Conservation (phyloP, 352 stramenopile genomes). For the Albugo candida region DNA sequence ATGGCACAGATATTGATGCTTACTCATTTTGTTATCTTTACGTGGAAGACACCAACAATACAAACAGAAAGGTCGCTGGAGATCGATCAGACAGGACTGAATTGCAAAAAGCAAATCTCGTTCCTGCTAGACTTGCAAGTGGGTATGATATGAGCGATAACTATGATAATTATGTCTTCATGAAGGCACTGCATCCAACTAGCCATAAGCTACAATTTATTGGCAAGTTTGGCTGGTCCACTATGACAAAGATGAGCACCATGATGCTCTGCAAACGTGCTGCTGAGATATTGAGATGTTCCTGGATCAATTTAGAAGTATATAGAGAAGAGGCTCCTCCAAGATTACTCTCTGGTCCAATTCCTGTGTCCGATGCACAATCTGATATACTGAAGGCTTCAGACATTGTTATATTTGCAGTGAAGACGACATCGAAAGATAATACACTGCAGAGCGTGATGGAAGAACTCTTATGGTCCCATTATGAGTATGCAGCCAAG, state of each 20-base stretch:
- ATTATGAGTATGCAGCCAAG: constrained; percentile 19
- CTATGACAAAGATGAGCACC: constrained; percentile 13
- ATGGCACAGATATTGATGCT: constrained; percentile 65
- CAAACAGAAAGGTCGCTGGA: constrained; percentile 7
- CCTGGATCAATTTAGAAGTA: constrained; percentile 26
- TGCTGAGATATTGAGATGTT: constrained; percentile 18
- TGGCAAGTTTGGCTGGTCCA: constrained; percentile 16
- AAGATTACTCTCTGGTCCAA: constrained; percentile 22
- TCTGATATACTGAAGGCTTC: constrained; percentile 16
- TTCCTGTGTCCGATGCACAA: constrained; percentile 8
- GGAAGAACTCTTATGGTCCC: constrained; percentile 15
- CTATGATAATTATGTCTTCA: constrained; percentile 25
- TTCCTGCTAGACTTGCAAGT: background rate
- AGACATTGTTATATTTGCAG: constrained; percentile 45
- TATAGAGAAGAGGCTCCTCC: constrained; percentile 63
- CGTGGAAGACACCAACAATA: constrained; percentile 20
- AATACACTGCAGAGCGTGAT: constrained; percentile 12
- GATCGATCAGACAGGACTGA: background rate
- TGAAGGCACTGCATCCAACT: constrained; percentile 34
- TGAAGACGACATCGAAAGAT: constrained; percentile 7
- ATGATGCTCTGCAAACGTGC: constrained; percentile 22
- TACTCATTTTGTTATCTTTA: constrained; percentile 71
- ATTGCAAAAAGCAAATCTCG: constrained; percentile 14
- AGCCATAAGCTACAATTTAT: constrained; percentile 23
- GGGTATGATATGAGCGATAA: background rate